phyloP scores from a whole-genome alignment of 495 filamentous ascomycete species.

The Mytilinidion resinicola region DNA sequence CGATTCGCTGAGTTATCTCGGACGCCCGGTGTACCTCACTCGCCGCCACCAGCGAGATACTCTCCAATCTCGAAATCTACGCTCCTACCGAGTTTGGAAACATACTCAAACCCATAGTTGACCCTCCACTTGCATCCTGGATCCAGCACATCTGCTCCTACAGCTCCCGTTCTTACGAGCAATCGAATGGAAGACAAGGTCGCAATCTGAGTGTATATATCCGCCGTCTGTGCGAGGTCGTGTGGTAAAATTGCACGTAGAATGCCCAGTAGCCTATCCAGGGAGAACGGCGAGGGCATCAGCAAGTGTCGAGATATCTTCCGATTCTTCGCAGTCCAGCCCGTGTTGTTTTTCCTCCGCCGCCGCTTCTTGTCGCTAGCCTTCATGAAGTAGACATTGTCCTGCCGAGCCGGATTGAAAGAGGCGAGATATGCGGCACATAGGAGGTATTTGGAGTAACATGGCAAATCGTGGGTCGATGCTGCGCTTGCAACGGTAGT shows the following conservation, averaged over 20 bases:
- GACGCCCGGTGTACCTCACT: background rate
- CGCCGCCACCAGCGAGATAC: slow-evolving; percentile 50
- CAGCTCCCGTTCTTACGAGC: slow-evolving; percentile 53
- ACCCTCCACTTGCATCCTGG: slow-evolving; percentile 64
- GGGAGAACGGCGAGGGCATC: slow-evolving; percentile 69
- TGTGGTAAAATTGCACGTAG: slow-evolving; percentile 73
- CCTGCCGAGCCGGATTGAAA: slow-evolving; percentile 71
- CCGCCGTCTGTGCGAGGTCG: slow-evolving; percentile 48
- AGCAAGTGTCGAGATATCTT: slow-evolving; percentile 62
- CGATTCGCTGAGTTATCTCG: too few species aligned
- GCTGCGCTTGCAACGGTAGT: slow-evolving; percentile 13
- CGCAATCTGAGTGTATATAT: slow-evolving; percentile 51
- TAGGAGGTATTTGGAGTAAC: slow-evolving; percentile 75
- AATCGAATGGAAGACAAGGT: slow-evolving; percentile 75
- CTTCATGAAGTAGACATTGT: slow-evolving; percentile 80
- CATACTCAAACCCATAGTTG: slow-evolving; percentile 68
- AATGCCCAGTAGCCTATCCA: slow-evolving; percentile 84
- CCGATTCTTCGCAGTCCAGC: slow-evolving; percentile 34
- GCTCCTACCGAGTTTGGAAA: slow-evolving; percentile 56
- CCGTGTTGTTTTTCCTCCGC: slow-evolving; percentile 42
- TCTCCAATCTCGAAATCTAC: slow-evolving; percentile 68
- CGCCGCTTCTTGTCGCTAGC: slow-evolving; percentile 55
- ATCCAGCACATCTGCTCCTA: slow-evolving; percentile 55
- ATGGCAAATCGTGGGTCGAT: slow-evolving; percentile 50
- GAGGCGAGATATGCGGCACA: slow-evolving; percentile 88